Percentiles rank a stretch among this genome's conserved stretches.
Evolutionary conservation across 305 asterid genomes (phyloP).

Genomic region (Rubia occidens): DNA sequence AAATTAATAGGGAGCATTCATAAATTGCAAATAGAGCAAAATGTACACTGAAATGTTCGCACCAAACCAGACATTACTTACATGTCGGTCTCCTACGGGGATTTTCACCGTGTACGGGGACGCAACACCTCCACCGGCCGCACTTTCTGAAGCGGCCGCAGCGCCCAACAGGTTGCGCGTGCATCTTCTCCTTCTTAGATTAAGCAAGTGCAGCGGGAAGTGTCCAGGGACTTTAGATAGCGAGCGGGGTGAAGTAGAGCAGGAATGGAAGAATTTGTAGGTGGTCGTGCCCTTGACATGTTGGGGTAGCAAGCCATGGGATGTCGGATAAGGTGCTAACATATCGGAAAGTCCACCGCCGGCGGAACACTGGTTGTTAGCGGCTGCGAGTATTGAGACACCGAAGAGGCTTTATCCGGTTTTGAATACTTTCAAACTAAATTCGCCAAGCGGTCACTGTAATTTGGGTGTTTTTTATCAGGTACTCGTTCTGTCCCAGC

Average conservation of each 20-base stretch:
- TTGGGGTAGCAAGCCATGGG: neutral
- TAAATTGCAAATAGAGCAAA: neutral
- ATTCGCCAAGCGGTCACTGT: no score
- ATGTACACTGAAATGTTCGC: neutral
- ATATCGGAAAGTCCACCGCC: neutral
- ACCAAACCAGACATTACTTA: neutral
- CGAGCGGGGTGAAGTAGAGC: neutral
- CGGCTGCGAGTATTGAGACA: neutral
- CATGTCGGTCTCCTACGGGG: constrained; percentile 14
- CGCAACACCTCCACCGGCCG: neutral
- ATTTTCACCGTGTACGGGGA: constrained; percentile 12
- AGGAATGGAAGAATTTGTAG: neutral
- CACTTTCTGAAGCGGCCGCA: constrained; percentile 1
- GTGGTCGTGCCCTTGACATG: neutral
- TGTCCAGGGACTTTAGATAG: neutral
- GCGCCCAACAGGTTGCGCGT: neutral
- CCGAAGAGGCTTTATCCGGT: constrained; percentile 9
- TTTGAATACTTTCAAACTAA: neutral
- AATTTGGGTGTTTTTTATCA: no score
- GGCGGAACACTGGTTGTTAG: neutral
- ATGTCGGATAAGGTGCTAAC: constrained; percentile 6
- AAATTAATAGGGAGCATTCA: neutral
- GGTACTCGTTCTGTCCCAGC: no score
- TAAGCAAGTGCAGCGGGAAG: constrained; percentile 1
- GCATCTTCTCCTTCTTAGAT: neutral